Base-by-base conservation (phyloP, 495 filamentous ascomycete genomes). In the Elaphomyces granulatus region DNA sequence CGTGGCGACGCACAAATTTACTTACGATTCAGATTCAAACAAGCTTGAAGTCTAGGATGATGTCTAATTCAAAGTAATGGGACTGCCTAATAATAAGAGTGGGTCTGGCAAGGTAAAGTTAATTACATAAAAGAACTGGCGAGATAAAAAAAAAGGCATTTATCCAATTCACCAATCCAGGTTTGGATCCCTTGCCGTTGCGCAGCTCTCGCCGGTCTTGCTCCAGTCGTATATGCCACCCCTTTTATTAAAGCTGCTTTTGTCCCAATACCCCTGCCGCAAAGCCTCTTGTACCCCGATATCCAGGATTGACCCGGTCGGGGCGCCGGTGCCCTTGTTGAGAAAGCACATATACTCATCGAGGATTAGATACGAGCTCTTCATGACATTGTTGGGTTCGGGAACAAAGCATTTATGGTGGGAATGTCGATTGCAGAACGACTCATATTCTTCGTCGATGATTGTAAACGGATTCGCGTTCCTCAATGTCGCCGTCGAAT, bases 311-410 rank as follows among this genome's bases (percentile, higher is more conserved):
- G 48, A 51, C 34, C 43, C 39, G 16, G 60, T 63, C 43, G 60
- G 59, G 16, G 52, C 60, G 1, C 56, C 51, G 10, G 45, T 47
- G 3, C 58, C 58, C 35, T 66, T 65, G 37, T 73, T 69, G 10
- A 76, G 44, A 42, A 76, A 75, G 10, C 72, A 54, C 50, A 75
- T 46, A 43, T 64, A 70, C 48, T 76, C 73, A 34, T 76, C 71
- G 8, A 76, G 45, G 38, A 75, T 54, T 2, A 75, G 56, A 47
- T 71, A 72, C 16, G 56, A 63, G 15, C 55, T 66, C 15, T 54
- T 62, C 72, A 77, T 76, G 14, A 73, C 32, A 0, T 54, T 51
- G 35, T 75, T 77, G 8, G 58, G 48, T 49, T 77, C 70, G 0
- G 67, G 63, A 4, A 72, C 56, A 35, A 71, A 63, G 15, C 46